Evolutionary conservation across 2,329 filamentous ascomycete genomes (phyloP).

Genomic region (Cadophora luteo-olivacea): DNA sequence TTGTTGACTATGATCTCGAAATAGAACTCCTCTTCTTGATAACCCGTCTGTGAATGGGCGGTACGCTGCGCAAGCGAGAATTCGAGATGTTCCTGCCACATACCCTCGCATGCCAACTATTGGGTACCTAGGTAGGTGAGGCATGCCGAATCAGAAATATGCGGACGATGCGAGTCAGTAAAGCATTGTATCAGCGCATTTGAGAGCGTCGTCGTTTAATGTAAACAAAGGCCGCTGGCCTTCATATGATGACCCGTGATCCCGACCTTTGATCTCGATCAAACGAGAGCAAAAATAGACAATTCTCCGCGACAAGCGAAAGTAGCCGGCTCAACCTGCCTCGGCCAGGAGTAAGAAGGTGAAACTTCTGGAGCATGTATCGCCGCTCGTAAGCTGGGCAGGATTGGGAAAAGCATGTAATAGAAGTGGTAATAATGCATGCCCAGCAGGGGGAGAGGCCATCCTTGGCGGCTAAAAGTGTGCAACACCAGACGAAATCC

Average conservation of each 20-base stretch:
- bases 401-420: slow-evolving; percentile 13
- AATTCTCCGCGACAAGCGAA: slow-evolving; percentile 29
- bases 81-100: neutral
- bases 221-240: slow-evolving; percentile 16
- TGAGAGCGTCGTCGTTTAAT: slow-evolving; percentile 1
- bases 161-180: neutral
- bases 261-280: slow-evolving; percentile 13
- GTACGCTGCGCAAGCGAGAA: neutral
- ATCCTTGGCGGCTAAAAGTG: slow-evolving; percentile 29
- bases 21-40: neutral
- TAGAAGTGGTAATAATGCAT: slow-evolving; percentile 24
- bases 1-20: slow-evolving; percentile 8
- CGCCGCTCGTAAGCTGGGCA: slow-evolving; percentile 19
- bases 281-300: slow-evolving; percentile 24
- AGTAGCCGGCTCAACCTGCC: slow-evolving; percentile 23
- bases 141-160: neutral
- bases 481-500: slow-evolving; percentile 22
- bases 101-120: neutral
- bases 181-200: neutral
- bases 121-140: too few species aligned
- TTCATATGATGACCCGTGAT: neutral
- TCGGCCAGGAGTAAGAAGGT: slow-evolving; percentile 11
- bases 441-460: slow-evolving; percentile 18
- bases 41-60: slow-evolving; percentile 11
- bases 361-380: slow-evolving; percentile 11